Base-by-base conservation (phyloP, 768 basidiomycete species). In the Sarcomyxa edulis region DNA sequence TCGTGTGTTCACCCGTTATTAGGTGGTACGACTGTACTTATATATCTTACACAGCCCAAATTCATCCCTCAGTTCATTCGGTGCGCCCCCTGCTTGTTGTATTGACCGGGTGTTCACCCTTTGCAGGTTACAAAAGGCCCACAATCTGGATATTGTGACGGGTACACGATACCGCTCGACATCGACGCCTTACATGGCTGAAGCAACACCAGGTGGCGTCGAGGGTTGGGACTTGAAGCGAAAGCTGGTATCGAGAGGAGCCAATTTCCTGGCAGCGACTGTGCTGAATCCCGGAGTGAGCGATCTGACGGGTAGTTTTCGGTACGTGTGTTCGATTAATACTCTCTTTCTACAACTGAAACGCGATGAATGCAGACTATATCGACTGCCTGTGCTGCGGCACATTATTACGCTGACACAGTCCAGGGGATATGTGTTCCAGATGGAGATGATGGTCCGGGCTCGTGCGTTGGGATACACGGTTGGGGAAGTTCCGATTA, bases 361-460 rank as follows among this genome's bases (percentile, higher is more conserved):
- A n/a, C 32, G n/a, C 30, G 32, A 39, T 44, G 23, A 5, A 27
- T 22, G 1, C 30, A 88, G 88, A 43, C 59, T 95, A 11, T 95
- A 95, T 57, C 80, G 86, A 26, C 57, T 78, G 8, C 69, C 72
- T 1, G 92, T 87, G 6, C 68, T 95, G 39, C 76, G 74, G 33
- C 80, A 90, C 48, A 85, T 95, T 52, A 94, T 95, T 50, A 76
- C 82, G 4, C 72, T 82, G 47, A 91, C 86, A 2, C 74, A 82
- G 44, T 91, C 90, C 2, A 86, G 87, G 47, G 92, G 92, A 7
- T 95, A 94, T 50, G 92, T 95, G 21, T 94, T 95, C 68, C 92
- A 95, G 69, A 95, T 95, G 92, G 92, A 95, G 58, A 95, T 94
- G 84, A 94, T 94, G 76, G 92, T 91, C 14, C 77, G 92, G 1